Percentiles rank a stretch among this genome's conserved stretches.
Evolutionary conservation across 2,329 filamentous ascomycete genomes (phyloP).

Genomic region (Nemania sp.): DNA sequence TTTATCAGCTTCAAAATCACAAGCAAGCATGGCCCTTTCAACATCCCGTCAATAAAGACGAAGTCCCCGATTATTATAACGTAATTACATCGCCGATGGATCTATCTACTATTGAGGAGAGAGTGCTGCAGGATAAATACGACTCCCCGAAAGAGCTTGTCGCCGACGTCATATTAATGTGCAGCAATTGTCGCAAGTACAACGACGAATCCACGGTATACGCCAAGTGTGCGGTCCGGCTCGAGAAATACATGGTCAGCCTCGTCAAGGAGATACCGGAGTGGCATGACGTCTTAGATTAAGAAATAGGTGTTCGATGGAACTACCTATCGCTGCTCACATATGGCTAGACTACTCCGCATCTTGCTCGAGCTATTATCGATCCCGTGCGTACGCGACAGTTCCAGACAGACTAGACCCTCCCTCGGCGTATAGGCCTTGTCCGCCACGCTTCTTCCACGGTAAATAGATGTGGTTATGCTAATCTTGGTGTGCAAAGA

Average conservation of each 20-base stretch:
- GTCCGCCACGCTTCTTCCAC: no score
- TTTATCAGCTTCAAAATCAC: constrained; percentile 85
- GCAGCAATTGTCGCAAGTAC: constrained; percentile 94
- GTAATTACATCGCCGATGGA: constrained; percentile 99
- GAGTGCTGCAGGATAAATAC: constrained; percentile 94
- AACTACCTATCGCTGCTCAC: no score
- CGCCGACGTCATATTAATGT: constrained; percentile 87
- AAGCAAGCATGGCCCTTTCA: constrained; percentile 94
- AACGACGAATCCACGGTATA: constrained; percentile 92
- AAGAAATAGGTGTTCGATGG: no score
- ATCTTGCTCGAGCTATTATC: no score
- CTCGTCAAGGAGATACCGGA: constrained; percentile 92
- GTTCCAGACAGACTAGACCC: no score
- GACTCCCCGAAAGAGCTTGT: constrained; percentile 92
- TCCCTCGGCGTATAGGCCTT: no score
- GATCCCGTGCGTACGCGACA: no score
- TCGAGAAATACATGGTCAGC: constrained; percentile 95
- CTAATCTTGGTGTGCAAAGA: no score
- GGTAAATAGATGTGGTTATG: no score
- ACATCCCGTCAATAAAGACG: constrained; percentile 91
- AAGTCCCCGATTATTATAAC: constrained; percentile 97
- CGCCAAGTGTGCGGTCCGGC: constrained; percentile 85
- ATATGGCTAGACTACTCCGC: no score
- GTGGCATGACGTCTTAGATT: no score
- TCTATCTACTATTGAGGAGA: constrained; percentile 92